phyloP scores from a whole-genome alignment of 192 early-diverging fungal genomes.

The Backusella australiensis region DNA sequence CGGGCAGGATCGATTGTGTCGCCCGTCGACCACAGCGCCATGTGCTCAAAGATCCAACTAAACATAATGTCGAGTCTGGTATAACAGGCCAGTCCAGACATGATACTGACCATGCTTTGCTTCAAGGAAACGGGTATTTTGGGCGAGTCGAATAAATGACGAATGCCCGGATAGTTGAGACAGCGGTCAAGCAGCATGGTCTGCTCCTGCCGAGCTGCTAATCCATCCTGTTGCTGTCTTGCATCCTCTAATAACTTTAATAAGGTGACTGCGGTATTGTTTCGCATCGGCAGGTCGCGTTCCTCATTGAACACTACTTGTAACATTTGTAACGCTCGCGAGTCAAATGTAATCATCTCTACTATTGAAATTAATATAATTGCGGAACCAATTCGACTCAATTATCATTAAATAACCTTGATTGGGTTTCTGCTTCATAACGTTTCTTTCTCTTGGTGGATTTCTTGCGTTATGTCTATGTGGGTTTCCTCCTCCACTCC shows the following conservation, averaged over 20 bases:
- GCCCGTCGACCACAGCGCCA: neutral
- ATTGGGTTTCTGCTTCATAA: neutral
- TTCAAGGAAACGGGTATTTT: conserved; percentile 12
- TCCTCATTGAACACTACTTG: conserved; percentile 11
- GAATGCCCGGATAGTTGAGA: neutral
- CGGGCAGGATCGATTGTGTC: neutral
- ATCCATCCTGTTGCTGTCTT: conserved; percentile 4
- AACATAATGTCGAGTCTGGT: conserved; percentile 14
- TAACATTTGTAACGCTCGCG: conserved; percentile 14
- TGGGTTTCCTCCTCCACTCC: neutral
- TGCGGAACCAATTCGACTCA: neutral
- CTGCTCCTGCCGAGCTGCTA: conserved; percentile 5
- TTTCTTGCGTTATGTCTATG: neutral
- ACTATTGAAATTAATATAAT: neutral
- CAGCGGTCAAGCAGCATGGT: conserved; percentile 8
- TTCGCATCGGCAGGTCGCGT: neutral
- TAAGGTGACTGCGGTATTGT: neutral
- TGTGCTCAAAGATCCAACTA: conserved; percentile 17
- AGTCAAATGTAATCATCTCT: conserved; percentile 7
- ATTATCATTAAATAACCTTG: neutral
- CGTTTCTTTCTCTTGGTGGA: conserved; percentile 1
- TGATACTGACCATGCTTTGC: conserved; percentile 1
- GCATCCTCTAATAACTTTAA: conserved; percentile 7
- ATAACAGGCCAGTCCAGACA: conserved; percentile 15
- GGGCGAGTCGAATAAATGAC: neutral